Conservation (phyloP, 257 asterid species). For the Scutellaria barbata region DNA sequence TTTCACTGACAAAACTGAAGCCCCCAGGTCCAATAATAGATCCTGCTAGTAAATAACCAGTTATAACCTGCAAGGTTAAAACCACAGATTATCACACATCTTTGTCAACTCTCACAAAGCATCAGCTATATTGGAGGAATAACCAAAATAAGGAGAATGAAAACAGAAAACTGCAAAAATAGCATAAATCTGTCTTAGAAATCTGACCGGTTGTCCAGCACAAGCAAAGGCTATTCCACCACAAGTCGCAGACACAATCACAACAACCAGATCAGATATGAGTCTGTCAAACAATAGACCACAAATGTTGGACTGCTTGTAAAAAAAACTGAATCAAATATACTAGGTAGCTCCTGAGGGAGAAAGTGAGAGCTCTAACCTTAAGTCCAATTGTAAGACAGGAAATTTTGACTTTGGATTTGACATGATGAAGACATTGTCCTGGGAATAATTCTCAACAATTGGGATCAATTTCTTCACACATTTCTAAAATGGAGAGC, state of each 20-base stretch:
- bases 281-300: slow-evolving; percentile 55
- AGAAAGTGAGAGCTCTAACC: slow-evolving; percentile 52
- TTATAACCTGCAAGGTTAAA: slow-evolving; percentile 68
- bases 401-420: slow-evolving; percentile 81
- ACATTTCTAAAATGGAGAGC: slow-evolving; percentile 20
- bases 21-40: slow-evolving; percentile 93
- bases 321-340: slow-evolving; percentile 11
- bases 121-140: slow-evolving; percentile 29
- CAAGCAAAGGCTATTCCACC: slow-evolving; percentile 91
- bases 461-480: slow-evolving; percentile 36
- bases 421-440: slow-evolving; percentile 81
- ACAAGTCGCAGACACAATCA: slow-evolving; percentile 91
- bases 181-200: slow-evolving; percentile 23
- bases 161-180: slow-evolving; percentile 1
- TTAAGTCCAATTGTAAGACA: slow-evolving; percentile 74
- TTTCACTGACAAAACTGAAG: slow-evolving; percentile 77
- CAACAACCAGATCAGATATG: slow-evolving; percentile 83
- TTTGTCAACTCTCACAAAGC: slow-evolving; percentile 31
- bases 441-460: slow-evolving; percentile 51
- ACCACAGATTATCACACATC: slow-evolving; percentile 26
- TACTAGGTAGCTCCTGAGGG: slow-evolving; percentile 14
- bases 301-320: slow-evolving; percentile 25
- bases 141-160: slow-evolving; percentile 28
- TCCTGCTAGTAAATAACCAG: slow-evolving; percentile 89
- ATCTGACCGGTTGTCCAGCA: slow-evolving; percentile 86